Base-by-base conservation (phyloP, 176 grass and related monocot species). In the Puccinellia tenuiflora region DNA sequence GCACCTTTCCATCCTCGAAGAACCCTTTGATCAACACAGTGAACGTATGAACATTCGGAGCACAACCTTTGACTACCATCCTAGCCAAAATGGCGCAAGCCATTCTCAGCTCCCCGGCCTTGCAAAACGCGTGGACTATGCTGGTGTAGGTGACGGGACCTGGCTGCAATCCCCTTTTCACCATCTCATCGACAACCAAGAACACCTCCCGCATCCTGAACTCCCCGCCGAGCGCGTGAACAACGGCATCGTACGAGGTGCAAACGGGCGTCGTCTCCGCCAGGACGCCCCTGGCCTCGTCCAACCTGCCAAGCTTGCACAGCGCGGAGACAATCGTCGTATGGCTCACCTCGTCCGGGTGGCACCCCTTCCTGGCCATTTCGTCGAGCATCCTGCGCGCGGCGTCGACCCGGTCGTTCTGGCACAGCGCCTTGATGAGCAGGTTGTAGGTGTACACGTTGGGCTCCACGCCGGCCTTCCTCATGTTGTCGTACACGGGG, bases 361-460 rank as follows among this genome's bases (percentile, higher is more conserved):
- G 82, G 37, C 84, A 88, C 7, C 88, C 95, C 78, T 94, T 94
- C 25, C 67, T 94, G 30, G 86, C 40, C 95, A 98, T 98, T 88
- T 94, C 95, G 59, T 81, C 71, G 29, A 98, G 90, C 86, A 98
- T 75, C 68, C 75, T 89, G 63, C 82, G 78, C 12, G 95, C 92
- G 46, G 85, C 83, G 57, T 81, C 90, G 14, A 94, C 65, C 47
- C 90, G 76, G 60, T 95, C 81, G 72, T 97, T 95, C 86, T 87
- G 85, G 78, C 95, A 95, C 40, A 98, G 79, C 81, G 90, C 92
- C 76, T 79, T 98, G 82, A 98, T 77, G 54, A 94, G 86, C 52
- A 95, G 86, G 75, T 94, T 98, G 83, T 91, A 93, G 11, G 95
- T 98, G 88, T 88, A 91, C 26, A 98, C 78, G 72, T 93, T 94